Evolutionary conservation across 495 filamentous ascomycete genomes (phyloP).

Genomic region (Penicillium mononematosum): DNA sequence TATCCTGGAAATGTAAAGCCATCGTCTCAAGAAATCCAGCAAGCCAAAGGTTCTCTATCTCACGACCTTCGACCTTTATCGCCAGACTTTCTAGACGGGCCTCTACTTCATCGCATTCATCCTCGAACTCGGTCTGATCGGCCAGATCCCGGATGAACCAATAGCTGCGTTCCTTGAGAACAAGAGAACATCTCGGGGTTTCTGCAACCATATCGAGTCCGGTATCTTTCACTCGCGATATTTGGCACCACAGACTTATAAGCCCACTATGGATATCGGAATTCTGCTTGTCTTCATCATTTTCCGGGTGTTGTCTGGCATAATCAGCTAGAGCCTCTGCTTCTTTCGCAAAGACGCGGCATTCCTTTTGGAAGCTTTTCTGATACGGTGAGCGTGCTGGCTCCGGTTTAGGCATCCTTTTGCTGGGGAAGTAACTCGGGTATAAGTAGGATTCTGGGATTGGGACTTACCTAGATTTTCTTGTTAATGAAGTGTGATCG

Average conservation of each 20-base stretch:
- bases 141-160: not conserved
- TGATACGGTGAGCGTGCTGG: not conserved
- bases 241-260: not conserved
- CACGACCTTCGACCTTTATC: not conserved
- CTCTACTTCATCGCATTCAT: not conserved
- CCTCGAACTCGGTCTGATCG: constrained; percentile 2
- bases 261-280: not conserved
- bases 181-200: not conserved
- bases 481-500: not conserved
- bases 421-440: not conserved
- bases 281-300: not conserved
- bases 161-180: not conserved
- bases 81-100: not conserved
- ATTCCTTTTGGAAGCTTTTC: not conserved
- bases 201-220: not conserved
- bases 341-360: not conserved
- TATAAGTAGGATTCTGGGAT: not conserved
- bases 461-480: not conserved
- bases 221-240: not conserved
- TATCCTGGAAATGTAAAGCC: not conserved
- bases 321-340: not conserved
- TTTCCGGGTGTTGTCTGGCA: not conserved
- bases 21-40: not conserved
- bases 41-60: constrained; percentile 1
- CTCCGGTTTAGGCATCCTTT: not conserved